Conservation (phyloP, 768 basidiomycete genomes). For the Mycena capillaripes region DNA sequence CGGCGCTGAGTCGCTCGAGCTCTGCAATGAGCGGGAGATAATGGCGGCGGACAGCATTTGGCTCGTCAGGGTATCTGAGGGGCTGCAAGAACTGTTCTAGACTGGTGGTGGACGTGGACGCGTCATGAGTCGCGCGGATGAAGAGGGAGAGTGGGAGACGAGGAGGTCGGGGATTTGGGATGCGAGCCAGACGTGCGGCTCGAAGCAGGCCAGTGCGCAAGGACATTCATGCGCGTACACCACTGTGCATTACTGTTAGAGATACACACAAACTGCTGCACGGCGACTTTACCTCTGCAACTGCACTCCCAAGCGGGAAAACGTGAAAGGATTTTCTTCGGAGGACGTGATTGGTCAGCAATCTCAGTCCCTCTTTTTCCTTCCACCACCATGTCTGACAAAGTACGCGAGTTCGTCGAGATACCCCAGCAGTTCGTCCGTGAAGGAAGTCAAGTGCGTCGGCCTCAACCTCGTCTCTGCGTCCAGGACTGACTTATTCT, state of each 20-base stretch:
- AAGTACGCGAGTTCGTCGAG: constrained; percentile 90
- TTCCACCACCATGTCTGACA: constrained; percentile 83
- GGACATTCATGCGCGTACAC: constrained; percentile 73
- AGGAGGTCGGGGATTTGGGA: not conserved
- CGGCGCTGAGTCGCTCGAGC: constrained; percentile 39
- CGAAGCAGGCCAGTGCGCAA: constrained; percentile 59
- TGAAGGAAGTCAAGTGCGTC: constrained; percentile 91
- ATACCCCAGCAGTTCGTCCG: constrained; percentile 92
- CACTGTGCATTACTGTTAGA: constrained; percentile 1
- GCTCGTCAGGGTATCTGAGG: constrained; percentile 43
- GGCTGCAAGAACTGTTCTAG: constrained; percentile 31
- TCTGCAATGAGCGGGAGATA: constrained; percentile 51
- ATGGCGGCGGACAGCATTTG: constrained; percentile 51
- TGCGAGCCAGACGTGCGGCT: constrained; percentile 44
- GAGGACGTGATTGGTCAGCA: constrained; percentile 23
- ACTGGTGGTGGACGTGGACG: constrained; percentile 32
- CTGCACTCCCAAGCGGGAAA: not conserved
- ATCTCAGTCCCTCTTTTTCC: constrained; percentile 28
- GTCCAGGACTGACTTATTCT: constrained; percentile 29
- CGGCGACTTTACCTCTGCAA: constrained; percentile 4
- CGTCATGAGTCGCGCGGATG: constrained; percentile 37
- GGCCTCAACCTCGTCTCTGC: not conserved
- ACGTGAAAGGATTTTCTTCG: not conserved
- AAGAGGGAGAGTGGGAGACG: constrained; percentile 33
- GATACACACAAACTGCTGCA: not conserved